phyloP scores from a whole-genome alignment of 306 rosid genomes.

The Canavalia ensiformis region DNA sequence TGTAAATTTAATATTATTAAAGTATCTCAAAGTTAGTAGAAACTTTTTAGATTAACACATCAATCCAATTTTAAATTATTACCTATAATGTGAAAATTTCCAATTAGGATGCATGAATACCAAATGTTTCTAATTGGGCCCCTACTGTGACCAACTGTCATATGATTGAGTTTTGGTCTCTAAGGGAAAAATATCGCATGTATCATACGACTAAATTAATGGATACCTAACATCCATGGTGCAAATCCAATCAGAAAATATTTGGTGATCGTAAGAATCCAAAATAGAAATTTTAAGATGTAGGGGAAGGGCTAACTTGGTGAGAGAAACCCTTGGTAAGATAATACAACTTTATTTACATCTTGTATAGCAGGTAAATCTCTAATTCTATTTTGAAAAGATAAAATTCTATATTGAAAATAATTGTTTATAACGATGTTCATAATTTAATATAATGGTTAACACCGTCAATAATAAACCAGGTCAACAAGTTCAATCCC shows the following conservation, averaged over 20 bases:
- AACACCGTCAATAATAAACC: conserved; percentile 20
- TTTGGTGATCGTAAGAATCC: not conserved
- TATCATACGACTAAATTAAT: conserved; percentile 15
- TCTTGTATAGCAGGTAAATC: not conserved
- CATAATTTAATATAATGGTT: not conserved
- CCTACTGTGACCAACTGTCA: conserved; percentile 10
- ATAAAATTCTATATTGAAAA: not conserved
- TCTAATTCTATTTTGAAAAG: not conserved
- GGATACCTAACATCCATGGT: not conserved
- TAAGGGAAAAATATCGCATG: not conserved
- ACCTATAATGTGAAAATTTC: not conserved
- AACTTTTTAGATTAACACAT: not conserved
- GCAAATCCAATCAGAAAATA: not conserved
- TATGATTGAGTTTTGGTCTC: conserved; percentile 19
- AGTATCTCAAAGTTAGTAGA: conserved; percentile 14
- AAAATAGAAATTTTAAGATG: not conserved
- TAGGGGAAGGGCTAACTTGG: not conserved
- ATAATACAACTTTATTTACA: not conserved
- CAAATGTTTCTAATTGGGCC: conserved; percentile 11
- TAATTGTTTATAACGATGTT: not conserved
- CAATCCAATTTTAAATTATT: not conserved
- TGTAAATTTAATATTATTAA: conserved; percentile 11
- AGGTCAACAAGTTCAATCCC: conserved; percentile 2
- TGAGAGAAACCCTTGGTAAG: not conserved
- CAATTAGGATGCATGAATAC: not conserved